Conservation (phyloP, 73 alveolate genomes). For the Urostyla sp. region DNA sequence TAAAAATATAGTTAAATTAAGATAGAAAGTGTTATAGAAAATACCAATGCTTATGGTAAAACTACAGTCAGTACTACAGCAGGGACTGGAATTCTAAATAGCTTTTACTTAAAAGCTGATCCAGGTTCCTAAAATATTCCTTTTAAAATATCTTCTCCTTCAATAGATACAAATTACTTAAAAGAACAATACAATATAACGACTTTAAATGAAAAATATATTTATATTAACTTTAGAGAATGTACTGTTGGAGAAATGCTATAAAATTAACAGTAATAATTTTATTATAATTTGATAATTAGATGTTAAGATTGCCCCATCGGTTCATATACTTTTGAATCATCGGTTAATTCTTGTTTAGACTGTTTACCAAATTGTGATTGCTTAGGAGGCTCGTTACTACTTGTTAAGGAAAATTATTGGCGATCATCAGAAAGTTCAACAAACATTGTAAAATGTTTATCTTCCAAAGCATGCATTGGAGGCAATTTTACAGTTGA, state of each 20-base stretch:
- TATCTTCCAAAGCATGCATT: background rate
- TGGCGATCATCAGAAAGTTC: slow-evolving; percentile 26
- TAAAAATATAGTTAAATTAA: too few species aligned
- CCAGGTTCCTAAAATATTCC: slow-evolving; percentile 23
- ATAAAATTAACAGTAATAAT: slow-evolving; percentile 11
- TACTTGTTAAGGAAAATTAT: slow-evolving; percentile 21
- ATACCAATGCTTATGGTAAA: too few species aligned
- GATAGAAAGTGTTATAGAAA: too few species aligned
- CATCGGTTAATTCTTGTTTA: background rate
- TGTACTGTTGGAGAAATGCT: slow-evolving; percentile 10
- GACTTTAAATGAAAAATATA: background rate
- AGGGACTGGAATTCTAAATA: too few species aligned
- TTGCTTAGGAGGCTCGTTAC: slow-evolving; percentile 49
- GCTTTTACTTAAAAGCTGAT: slow-evolving; percentile 5
- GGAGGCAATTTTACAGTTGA: background rate
- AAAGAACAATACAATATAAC: background rate
- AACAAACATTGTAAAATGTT: background rate
- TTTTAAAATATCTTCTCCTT: slow-evolving; percentile 8
- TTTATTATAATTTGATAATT: background rate
- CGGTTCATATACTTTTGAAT: background rate
- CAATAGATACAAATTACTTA: background rate
- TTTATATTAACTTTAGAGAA: background rate
- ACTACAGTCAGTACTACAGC: too few species aligned
- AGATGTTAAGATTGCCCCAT: slow-evolving; percentile 13
- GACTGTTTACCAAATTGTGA: slow-evolving; percentile 19